Percentiles rank a stretch among this genome's conserved stretches.
Conservation (phyloP, 164 flowering plant genomes). For the Annona squamosa region DNA sequence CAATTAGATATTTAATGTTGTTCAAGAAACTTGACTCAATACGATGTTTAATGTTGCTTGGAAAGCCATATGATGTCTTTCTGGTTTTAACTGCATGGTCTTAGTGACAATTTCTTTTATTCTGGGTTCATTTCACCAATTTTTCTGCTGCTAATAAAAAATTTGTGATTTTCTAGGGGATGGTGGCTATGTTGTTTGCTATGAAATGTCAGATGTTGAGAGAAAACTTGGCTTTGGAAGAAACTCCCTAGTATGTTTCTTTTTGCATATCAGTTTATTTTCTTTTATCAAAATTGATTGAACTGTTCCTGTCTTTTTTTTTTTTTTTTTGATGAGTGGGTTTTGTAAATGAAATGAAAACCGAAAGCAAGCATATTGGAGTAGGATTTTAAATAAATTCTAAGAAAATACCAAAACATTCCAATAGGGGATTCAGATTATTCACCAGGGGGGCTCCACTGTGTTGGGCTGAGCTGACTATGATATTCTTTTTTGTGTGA, state of each 20-base stretch:
- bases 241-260: constrained; percentile 66
- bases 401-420: neutral
- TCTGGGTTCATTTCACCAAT: no score
- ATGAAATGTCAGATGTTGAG: constrained; percentile 91
- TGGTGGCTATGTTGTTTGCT: constrained; percentile 80
- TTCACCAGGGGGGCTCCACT: neutral
- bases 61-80: no score
- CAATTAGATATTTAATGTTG: neutral
- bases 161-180: constrained; percentile 43
- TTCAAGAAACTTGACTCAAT: neutral
- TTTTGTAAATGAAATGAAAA: no score
- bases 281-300: neutral
- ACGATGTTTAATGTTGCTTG: no score
- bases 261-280: neutral
- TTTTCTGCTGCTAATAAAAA: neutral
- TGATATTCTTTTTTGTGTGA: no score
- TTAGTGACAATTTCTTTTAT: no score
- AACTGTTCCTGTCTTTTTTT: neutral
- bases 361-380: neutral
- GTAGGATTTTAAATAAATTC: neutral
- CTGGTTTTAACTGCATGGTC: no score
- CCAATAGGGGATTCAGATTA: neutral
- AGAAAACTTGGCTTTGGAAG: constrained; percentile 84
- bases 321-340: no score
- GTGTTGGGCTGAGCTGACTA: neutral